phyloP scores from a whole-genome alignment of 306 rosid species.

The Prunus fruticosa region DNA sequence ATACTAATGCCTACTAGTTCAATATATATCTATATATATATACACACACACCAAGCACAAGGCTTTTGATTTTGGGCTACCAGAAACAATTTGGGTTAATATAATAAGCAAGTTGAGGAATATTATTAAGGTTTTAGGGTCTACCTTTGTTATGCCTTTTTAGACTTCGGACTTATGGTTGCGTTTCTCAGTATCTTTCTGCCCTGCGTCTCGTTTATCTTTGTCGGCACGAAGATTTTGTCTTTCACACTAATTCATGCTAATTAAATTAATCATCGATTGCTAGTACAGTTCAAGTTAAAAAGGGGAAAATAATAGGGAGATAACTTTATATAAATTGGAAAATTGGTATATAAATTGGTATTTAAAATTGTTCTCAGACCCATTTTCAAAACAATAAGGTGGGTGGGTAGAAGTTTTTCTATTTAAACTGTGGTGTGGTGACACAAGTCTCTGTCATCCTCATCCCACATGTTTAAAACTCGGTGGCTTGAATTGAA shows the following conservation, averaged over 20 bases:
- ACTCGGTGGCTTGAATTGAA: background rate
- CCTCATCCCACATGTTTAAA: background rate
- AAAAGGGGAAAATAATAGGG: no score
- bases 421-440: background rate
- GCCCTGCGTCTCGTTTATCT: no score
- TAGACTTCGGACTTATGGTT: background rate
- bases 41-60: no score
- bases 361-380: no score
- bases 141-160: background rate
- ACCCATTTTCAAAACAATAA: background rate
- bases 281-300: no score
- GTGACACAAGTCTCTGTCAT: background rate
- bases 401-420: background rate
- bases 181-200: background rate
- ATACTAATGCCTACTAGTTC: no score
- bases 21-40: no score
- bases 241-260: background rate
- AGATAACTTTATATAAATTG: no score
- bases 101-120: background rate
- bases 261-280: no score
- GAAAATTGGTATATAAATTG: no score
- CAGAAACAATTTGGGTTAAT: no score
- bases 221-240: background rate
- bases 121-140: background rate
- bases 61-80: no score